phyloP scores from a whole-genome alignment of 495 filamentous ascomycete genomes.

The Umbilicaria muhlenbergii region DNA sequence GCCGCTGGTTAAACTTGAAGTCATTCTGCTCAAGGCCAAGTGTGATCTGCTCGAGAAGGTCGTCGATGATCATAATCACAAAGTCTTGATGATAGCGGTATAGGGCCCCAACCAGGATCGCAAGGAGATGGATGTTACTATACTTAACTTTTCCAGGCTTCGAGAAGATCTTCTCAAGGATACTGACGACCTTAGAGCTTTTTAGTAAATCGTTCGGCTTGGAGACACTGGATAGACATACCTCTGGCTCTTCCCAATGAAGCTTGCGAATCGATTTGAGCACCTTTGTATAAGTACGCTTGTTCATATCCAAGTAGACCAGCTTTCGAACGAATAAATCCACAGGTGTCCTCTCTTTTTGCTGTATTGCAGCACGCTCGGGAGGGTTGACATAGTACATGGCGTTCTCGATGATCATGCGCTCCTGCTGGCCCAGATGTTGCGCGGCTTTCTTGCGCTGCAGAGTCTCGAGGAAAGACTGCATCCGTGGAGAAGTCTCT shows the following conservation, averaged over 20 bases:
- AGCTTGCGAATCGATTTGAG: constrained; percentile 87
- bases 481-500: constrained; percentile 85
- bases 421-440: constrained; percentile 86
- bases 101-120: constrained; percentile 75
- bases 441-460: constrained; percentile 92
- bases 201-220: constrained; percentile 6
- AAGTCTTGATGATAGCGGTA: constrained; percentile 89
- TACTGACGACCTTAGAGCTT: constrained; percentile 47
- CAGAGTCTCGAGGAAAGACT: constrained; percentile 82
- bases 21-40: constrained; percentile 88
- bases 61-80: constrained; percentile 74
- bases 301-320: constrained; percentile 84
- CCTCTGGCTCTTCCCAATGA: constrained; percentile 90
- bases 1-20: constrained; percentile 94
- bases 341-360: constrained; percentile 88
- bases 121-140: constrained; percentile 88
- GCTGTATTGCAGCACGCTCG: constrained; percentile 80
- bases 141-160: constrained; percentile 97
- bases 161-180: constrained; percentile 82
- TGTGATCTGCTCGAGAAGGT: constrained; percentile 74
- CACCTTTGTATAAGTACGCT: constrained; percentile 82
- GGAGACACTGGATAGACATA: constrained; percentile 16
- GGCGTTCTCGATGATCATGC: constrained; percentile 97
- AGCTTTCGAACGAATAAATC: constrained; percentile 86
- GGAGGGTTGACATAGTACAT: constrained; percentile 97